These are phyloP conservation scores for Aeschynomene evenia DNA, from an alignment of 306 rosid species.

Conservation along the genomic window DNA sequence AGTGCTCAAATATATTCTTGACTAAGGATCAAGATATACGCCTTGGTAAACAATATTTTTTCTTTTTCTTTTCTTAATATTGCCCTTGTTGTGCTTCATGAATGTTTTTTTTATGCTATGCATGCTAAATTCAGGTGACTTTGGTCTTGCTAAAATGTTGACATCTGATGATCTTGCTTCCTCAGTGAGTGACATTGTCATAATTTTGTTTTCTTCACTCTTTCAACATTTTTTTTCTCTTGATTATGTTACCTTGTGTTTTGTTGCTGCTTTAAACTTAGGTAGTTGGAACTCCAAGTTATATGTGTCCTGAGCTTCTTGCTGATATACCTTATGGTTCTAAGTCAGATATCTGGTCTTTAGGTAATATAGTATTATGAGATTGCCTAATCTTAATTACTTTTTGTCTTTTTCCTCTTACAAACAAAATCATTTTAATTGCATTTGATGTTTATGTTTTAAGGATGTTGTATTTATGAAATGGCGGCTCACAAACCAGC, in stretches of 20 bases:
- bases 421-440: not conserved
- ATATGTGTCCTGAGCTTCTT: slow-evolving; percentile 99
- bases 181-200: slow-evolving; percentile 59
- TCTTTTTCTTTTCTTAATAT: slow-evolving; percentile 6
- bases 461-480: slow-evolving; percentile 95
- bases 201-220: not conserved
- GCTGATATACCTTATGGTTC: slow-evolving; percentile 99
- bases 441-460: slow-evolving; percentile 1
- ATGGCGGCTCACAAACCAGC: slow-evolving; percentile 91
- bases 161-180: slow-evolving; percentile 98
- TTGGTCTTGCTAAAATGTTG: slow-evolving; percentile 94
- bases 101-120: not conserved
- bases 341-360: slow-evolving; percentile 98
- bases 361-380: slow-evolving; percentile 54
- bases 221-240: slow-evolving; percentile 8
- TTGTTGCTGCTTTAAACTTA: slow-evolving; percentile 33
- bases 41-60: slow-evolving; percentile 53
- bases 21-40: slow-evolving; percentile 90
- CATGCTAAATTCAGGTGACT: slow-evolving; percentile 71
- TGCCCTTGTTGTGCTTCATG: not conserved
- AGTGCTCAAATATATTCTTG: slow-evolving; percentile 98
- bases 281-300: slow-evolving; percentile 98
- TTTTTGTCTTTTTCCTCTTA: not conserved
- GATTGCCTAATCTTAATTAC: not conserved
- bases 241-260: slow-evolving; percentile 11